Base-by-base conservation (phyloP, 345 rosid genomes). In the Rhizophora mangle region DNA sequence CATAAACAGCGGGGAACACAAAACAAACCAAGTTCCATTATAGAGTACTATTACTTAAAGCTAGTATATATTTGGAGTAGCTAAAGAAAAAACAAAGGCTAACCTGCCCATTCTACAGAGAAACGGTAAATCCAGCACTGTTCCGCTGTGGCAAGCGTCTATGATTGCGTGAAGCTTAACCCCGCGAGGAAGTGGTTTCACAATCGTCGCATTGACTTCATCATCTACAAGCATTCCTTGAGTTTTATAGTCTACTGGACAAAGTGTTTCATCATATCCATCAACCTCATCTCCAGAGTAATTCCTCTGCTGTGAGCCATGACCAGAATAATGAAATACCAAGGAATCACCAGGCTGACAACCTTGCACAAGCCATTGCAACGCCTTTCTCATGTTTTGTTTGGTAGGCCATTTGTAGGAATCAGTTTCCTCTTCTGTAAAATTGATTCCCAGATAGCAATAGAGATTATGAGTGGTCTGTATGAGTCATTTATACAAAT, bases 61-160 rank as follows among this genome's bases (percentile, higher is more conserved):
- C 49, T 43, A 13, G 49, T 13, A 43, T 43, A 13, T 19, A 13
- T 43, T 43, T 13, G 16, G 59, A 54, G 37, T 58, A 31, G 6
- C 29, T 36, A 32, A 68, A 13, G 19, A 34, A 27, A 5, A 0
- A 1, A 29, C 69, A 64, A 36, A 31, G 29, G 63, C 82, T 59
- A 68, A 90, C 98, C 87, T 85, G 80, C 88, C 88, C 96, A 94
- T 91, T 78, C 89, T 80, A 74, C 98, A 94, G 32, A 88, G 87
- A 70, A 32, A 94, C 4, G 97, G 97, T 67, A 94, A 83, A 60
- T 91, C 98, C 64, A 94, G 62, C 39, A 87, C 87, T 1, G 98
- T 94, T 46, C 98, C 98, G 68, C 96, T 94, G 68, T 91, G 96
- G 75, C 98, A 94, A 74, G 97, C 85, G 77, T 94, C 98, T 3